Conservation (phyloP, 179 eudicot genomes). For the Silene noctiflora region DNA sequence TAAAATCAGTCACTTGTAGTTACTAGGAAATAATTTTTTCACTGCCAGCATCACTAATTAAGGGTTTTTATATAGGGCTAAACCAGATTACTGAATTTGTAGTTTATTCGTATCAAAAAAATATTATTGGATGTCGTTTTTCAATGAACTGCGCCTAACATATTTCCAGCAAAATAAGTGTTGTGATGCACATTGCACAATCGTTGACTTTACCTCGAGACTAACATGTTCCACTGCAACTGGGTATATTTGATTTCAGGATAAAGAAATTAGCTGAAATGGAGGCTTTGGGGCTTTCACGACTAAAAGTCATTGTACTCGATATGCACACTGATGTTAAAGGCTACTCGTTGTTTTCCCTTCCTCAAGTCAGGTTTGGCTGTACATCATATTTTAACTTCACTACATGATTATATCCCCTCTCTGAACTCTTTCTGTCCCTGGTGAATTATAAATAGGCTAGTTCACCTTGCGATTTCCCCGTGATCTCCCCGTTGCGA, state of each 20-base stretch:
- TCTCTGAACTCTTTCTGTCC: too few relatives aligned
- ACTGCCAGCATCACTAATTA: too few relatives aligned
- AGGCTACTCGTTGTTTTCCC: slow-evolving; percentile 79
- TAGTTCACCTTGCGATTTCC: background rate
- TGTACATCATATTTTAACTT: background rate
- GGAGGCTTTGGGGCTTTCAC: slow-evolving; percentile 72
- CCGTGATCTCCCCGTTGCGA: background rate
- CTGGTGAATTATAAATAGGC: background rate
- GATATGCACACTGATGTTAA: slow-evolving; percentile 86
- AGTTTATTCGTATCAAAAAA: too few relatives aligned
- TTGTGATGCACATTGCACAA: background rate
- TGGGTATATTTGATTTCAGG: slow-evolving; percentile 35
- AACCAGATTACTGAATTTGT: background rate
- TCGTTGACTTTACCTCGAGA: background rate
- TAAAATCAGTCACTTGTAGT: too few relatives aligned
- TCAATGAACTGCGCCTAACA: background rate
- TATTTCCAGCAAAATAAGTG: background rate
- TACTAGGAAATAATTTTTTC: too few relatives aligned
- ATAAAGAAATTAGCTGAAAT: slow-evolving; percentile 82
- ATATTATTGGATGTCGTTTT: background rate
- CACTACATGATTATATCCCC: background rate
- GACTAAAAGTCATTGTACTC: slow-evolving; percentile 63
- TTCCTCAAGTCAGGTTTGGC: slow-evolving; percentile 88
- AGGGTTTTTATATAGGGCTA: background rate
- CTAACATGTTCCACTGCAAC: background rate